Evolutionary conservation across 2,329 filamentous ascomycete species (phyloP), one percentile per base, ranked within the genome.

Genomic region (Penicillium vulpinum): DNA sequence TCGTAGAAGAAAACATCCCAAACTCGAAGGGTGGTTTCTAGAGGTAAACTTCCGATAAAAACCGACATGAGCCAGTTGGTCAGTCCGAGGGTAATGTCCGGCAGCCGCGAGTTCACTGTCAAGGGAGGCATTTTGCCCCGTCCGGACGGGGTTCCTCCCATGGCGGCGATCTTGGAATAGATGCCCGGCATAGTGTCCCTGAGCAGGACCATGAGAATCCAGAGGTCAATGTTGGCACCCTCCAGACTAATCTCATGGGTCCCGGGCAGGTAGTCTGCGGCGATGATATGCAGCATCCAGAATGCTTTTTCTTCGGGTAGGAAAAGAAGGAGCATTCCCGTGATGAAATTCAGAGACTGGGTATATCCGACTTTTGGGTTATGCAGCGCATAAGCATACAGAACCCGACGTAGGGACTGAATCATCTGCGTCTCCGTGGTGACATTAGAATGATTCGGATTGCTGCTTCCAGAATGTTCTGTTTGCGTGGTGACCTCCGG

Each of bases 61-160:
- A 94, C 90, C 47, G 90, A 95, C 93, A 97, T 97, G 74, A 97
- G 95, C 93, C 93, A 97, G 4, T 92, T 90, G 10, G 92, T 96
- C 74, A 94, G 91, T 65, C 92, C 95, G 5, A 97, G 83, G 0
- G 91, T 94, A 63, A 97, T 93, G 13, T 93, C 92, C 0, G 93
- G 93, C 11, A 97, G 82, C 5, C 89, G 83, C 9, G 75, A 75
- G 44, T 73, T 61, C 57, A 77, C 68, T 35, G 72, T 75, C 68
- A 67, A 75, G 65, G 62, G 78, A 68, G 63, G 80, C 75, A 67
- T 72, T 57, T 74, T 77, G 56, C 69, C 67, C 51, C 69, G 74
- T 21, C 71, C 65, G 16, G 70, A 67, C 57, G 66, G 72, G 62
- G 64, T 67, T 43, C 69, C 90, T 81, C 59, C 63, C 62, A 73